phyloP scores from a whole-genome alignment of 108 stramenopile species.

The Parietichytrium sp. region DNA sequence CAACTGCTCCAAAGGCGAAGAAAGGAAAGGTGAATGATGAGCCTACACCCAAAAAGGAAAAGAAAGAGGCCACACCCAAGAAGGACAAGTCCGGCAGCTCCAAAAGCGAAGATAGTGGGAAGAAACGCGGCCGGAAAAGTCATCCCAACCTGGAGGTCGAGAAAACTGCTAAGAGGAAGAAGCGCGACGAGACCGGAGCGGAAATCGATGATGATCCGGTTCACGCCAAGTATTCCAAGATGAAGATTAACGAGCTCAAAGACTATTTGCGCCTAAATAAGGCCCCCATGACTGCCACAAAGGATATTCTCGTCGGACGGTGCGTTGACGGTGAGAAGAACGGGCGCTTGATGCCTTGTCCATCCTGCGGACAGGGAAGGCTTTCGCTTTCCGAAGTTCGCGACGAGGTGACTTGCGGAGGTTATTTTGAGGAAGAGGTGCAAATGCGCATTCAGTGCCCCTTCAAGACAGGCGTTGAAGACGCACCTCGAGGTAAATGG shows the following conservation, averaged over 20 bases:
- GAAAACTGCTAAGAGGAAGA: neutral
- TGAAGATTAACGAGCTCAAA: conserved; percentile 19
- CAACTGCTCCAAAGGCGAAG: neutral
- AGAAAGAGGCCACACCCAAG: neutral
- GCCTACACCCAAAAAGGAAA: neutral
- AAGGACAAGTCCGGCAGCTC: neutral
- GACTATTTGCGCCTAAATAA: conserved; percentile 28
- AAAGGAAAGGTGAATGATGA: neutral
- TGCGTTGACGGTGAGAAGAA: conserved; percentile 21
- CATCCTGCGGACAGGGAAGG: conserved; percentile 9
- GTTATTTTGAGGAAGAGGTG: conserved; percentile 19
- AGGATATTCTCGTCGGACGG: neutral
- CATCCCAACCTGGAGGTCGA: neutral
- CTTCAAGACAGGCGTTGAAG: neutral
- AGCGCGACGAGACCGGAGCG: neutral
- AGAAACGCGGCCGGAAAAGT: neutral
- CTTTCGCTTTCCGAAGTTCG: neutral
- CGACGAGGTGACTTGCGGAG: neutral
- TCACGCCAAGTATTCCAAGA: neutral
- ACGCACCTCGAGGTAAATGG: conserved; percentile 17
- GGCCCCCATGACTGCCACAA: neutral
- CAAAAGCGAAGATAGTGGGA: neutral
- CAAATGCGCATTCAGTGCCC: neutral
- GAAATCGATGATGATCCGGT: neutral
- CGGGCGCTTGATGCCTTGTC: neutral